Evolutionary conservation across 139 green algal genomes (phyloP), one percentile per base, ranked within the genome.

Genomic region (Nannochloris sp.): DNA sequence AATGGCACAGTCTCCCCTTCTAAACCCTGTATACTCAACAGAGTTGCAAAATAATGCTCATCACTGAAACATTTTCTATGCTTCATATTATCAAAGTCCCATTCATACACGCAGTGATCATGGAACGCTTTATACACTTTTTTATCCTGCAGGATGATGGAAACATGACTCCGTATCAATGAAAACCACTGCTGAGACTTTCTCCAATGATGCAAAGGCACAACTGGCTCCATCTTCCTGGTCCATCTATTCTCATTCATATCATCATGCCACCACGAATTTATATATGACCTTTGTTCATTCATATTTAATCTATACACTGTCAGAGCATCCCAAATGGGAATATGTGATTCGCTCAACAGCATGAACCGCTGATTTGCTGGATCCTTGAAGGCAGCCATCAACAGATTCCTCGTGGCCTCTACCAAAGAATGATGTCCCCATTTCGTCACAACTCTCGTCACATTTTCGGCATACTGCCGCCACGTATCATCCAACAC

Each of bases 11-110:
- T 53, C 49, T 59, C 33, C 11, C 43, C 30, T 45, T 61, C 29
- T 45, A 26, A 37, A 13, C 56, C 30, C 40, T 72, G 49, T 25
- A 56, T 16, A 6, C 61, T 56, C 12, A 76, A 53, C 13, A 76
- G 46, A 1, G 70, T 76, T 46, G 70, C 40, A 25, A 76, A 44
- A 57, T 72, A 76, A 56, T 76, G 70, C 62, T 75, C 68, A 30
- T 70, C 68, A 5, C 44, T 63, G n/a, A 66, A 69, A 40, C 68
- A 75, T 33, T 75, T 61, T 16, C 68, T 45, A 53, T 53, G 46
- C 46, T 53, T 53, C 46, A 53, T 53, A 23, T 53, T 53, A 53
- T 53, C 46, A 53, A 53, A 53, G 17, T 36, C 49, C n/a, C 61
- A 49, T 12, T 50, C 20, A 66, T 75, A 70, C 9, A 56, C 31